Percentiles rank a stretch among this genome's conserved stretches.
Conservation (phyloP, 2,329 filamentous ascomycete genomes). For the Aspergillus persii region DNA sequence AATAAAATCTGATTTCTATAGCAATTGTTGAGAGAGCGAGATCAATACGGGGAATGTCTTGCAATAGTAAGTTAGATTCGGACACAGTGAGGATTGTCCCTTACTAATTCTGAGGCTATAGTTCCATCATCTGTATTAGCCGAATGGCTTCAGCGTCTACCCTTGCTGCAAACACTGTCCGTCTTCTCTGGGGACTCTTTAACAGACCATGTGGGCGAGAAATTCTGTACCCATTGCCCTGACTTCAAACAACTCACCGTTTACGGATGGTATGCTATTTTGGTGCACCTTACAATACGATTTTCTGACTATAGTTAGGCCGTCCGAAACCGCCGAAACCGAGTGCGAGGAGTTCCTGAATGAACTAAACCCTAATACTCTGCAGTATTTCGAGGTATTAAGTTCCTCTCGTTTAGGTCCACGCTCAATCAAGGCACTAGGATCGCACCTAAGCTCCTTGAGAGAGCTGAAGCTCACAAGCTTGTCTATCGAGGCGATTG, state of each 20-base stretch:
- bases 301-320: slow-evolving; percentile 21
- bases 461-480: slow-evolving; percentile 51
- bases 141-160: slow-evolving; percentile 59
- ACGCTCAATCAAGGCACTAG: slow-evolving; percentile 55
- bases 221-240: slow-evolving; percentile 59
- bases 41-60: slow-evolving; percentile 60
- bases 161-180: slow-evolving; percentile 58
- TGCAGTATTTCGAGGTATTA: slow-evolving; percentile 59
- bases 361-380: slow-evolving; percentile 54
- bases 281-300: neutral
- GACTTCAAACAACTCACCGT: slow-evolving; percentile 61
- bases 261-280: slow-evolving; percentile 46
- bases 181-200: slow-evolving; percentile 62
- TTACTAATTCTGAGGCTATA: slow-evolving; percentile 18
- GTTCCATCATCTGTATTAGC: slow-evolving; percentile 54
- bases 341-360: slow-evolving; percentile 59
- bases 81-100: neutral
- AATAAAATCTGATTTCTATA: slow-evolving; percentile 20
- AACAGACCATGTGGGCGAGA: slow-evolving; percentile 51
- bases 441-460: slow-evolving; percentile 55
- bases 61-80: slow-evolving; percentile 40
- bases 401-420: slow-evolving; percentile 55
- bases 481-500: slow-evolving; percentile 49
- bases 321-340: slow-evolving; percentile 51
- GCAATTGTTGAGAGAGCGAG: slow-evolving; percentile 49